A percentile compares a stretch with the other conserved stretches of the same genome.
phyloP scores from a whole-genome alignment of 1,284 basidiomycete genomes.

The Trametes pubescens region DNA sequence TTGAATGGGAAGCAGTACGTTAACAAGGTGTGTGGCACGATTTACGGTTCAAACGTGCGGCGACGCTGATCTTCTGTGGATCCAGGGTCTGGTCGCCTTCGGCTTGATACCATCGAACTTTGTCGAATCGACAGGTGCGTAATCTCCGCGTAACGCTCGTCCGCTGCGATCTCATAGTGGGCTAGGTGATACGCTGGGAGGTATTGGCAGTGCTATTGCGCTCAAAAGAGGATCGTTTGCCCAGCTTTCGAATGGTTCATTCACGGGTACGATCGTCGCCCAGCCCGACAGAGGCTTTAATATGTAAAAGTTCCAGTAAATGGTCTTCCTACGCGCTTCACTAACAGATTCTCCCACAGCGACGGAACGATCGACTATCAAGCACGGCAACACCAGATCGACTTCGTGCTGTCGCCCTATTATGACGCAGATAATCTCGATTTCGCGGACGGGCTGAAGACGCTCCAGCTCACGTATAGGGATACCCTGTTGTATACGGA shows the following conservation, averaged over 20 bases:
- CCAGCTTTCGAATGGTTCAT: slow-evolving; percentile 42
- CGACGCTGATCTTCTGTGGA: slow-evolving; percentile 6
- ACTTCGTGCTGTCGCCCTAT: slow-evolving; percentile 68
- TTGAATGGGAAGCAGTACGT: slow-evolving; percentile 39
- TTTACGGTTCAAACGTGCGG: not conserved
- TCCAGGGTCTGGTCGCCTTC: slow-evolving; percentile 48
- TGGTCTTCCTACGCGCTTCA: not conserved
- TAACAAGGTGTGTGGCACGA: slow-evolving; percentile 39
- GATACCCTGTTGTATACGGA: slow-evolving; percentile 67
- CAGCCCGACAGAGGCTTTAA: slow-evolving; percentile 60
- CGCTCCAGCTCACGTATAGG: slow-evolving; percentile 60
- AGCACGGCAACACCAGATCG: slow-evolving; percentile 62
- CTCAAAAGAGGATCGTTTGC: slow-evolving; percentile 43
- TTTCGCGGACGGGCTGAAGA: slow-evolving; percentile 60
- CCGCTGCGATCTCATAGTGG: not conserved
- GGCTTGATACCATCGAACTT: slow-evolving; percentile 49
- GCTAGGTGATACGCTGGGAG: slow-evolving; percentile 47
- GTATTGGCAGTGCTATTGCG: slow-evolving; percentile 48
- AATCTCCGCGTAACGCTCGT: not conserved
- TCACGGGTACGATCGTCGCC: slow-evolving; percentile 51
- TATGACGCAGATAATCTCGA: slow-evolving; percentile 54
- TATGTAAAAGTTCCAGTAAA: slow-evolving; percentile 37
- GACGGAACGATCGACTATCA: slow-evolving; percentile 67
- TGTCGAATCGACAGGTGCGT: slow-evolving; percentile 46
- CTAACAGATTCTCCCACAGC: slow-evolving; percentile 38